A percentile compares a stretch with the other conserved stretches of the same genome.
These are phyloP conservation scores for Lodderomyces metapsilosis DNA, from an alignment of 1,139 yeast genomes.

Conservation along the genomic window DNA sequence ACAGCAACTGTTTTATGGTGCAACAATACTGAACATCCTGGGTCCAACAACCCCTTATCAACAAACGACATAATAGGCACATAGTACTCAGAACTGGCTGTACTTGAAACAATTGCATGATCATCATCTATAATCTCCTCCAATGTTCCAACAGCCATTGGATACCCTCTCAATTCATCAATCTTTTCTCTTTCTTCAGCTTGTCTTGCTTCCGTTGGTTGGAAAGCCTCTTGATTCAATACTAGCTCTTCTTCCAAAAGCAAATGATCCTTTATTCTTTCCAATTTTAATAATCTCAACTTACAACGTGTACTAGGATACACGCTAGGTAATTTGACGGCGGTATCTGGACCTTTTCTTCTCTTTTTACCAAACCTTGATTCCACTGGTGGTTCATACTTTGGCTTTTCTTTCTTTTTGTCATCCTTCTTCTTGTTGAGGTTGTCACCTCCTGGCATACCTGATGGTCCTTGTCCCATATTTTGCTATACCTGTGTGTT, in stretches of 20 bases:
- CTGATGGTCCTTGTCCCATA: constrained; percentile 84
- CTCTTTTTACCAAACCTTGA: constrained; percentile 88
- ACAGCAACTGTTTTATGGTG: constrained; percentile 95
- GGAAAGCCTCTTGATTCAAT: constrained; percentile 88
- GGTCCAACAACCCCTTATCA: constrained; percentile 92
- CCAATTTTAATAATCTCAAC: constrained; percentile 84
- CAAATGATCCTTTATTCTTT: constrained; percentile 93
- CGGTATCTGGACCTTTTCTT: constrained; percentile 90
- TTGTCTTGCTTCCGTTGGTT: constrained; percentile 95
- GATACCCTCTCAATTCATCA: constrained; percentile 94
- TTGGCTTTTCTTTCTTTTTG: constrained; percentile 83
- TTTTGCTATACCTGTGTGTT: constrained; percentile 12
- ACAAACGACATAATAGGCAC: constrained; percentile 97
- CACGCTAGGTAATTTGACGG: constrained; percentile 82
- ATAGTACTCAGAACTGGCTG: constrained; percentile 96
- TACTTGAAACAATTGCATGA: constrained; percentile 95
- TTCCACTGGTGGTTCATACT: constrained; percentile 98
- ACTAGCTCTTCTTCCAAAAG: constrained; percentile 95
- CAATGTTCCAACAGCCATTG: constrained; percentile 94
- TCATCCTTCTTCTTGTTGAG: constrained; percentile 69
- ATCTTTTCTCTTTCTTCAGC: constrained; percentile 94
- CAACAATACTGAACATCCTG: constrained; percentile 94
- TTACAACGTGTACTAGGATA: constrained; percentile 94
- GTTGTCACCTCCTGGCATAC: constrained; percentile 60
- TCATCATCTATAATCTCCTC: constrained; percentile 98